Evolutionary conservation across 495 filamentous ascomycete species (phyloP).

Genomic region (Poronia punctata): DNA sequence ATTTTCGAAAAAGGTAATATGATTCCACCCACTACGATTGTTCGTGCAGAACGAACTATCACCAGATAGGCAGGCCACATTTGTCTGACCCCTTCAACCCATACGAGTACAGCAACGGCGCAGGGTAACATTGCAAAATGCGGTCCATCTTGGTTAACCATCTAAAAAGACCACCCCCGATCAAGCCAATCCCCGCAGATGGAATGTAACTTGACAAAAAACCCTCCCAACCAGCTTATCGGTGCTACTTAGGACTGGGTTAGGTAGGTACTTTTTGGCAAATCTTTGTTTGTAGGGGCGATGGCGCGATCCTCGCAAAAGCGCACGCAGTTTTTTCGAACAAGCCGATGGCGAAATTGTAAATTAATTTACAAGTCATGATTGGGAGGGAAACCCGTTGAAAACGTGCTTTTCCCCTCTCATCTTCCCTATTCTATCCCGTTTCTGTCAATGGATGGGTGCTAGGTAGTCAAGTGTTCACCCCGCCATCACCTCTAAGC

Average conservation of each 20-base stretch:
- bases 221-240: neutral
- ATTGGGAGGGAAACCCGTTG: neutral
- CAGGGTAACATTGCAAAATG: no score
- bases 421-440: no score
- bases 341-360: constrained; percentile 1
- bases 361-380: neutral
- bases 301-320: constrained; percentile 5
- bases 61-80: no score
- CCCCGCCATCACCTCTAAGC: neutral
- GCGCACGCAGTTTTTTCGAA: constrained; percentile 8
- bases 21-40: no score
- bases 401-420: neutral
- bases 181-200: no score
- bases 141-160: no score
- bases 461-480: neutral
- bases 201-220: no score
- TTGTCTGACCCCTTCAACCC: no score
- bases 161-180: no score
- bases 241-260: neutral
- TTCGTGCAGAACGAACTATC: no score
- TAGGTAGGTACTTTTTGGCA: neutral
- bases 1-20: no score
- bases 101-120: no score
- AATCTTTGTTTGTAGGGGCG: neutral
- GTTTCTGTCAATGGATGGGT: neutral